These are phyloP conservation scores for Skeletonema tropicum DNA, from an alignment of 108 stramenopile genomes.

Conservation along the genomic window DNA sequence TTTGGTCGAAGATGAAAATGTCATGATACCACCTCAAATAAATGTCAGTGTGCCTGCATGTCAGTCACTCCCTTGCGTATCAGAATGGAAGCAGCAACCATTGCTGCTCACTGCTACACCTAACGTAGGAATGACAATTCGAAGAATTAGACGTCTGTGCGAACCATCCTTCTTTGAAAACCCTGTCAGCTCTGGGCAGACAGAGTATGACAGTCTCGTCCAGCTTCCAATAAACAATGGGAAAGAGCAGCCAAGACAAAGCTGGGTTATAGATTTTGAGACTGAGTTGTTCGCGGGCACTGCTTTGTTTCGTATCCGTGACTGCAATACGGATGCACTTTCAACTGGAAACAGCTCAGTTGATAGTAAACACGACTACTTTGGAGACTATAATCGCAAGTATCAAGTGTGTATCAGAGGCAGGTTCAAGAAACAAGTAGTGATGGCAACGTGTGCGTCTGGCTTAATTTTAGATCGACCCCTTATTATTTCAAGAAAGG, in stretches of 20 bases:
- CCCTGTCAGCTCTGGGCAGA: background rate
- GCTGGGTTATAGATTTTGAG: slow-evolving; percentile 45
- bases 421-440: slow-evolving; percentile 29
- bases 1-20: background rate
- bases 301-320: slow-evolving; percentile 43
- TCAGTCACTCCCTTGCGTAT: background rate
- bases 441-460: slow-evolving; percentile 78
- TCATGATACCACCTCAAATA: slow-evolving; percentile 2
- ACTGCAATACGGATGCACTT: slow-evolving; percentile 5
- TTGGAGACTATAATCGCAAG: slow-evolving; percentile 39
- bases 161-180: slow-evolving; percentile 24
- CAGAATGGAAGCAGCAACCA: slow-evolving; percentile 40
- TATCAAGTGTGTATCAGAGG: slow-evolving; percentile 44
- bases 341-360: background rate
- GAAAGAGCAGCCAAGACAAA: slow-evolving; percentile 20
- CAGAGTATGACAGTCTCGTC: background rate
- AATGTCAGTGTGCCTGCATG: background rate
- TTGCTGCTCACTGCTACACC: slow-evolving; percentile 39
- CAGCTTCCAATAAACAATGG: slow-evolving; percentile 49
- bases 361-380: slow-evolving; percentile 27
- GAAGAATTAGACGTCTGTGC: slow-evolving; percentile 25
- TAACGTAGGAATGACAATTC: slow-evolving; percentile 28
- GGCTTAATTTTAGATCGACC: slow-evolving; percentile 60
- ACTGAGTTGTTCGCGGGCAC: slow-evolving; percentile 35
- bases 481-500: slow-evolving; percentile 17